A percentile compares a stretch with the other conserved stretches of the same genome.
These are phyloP conservation scores for Ceratobasidium papillatum DNA, from an alignment of 1,284 basidiomycete species.

Conservation along the genomic window DNA sequence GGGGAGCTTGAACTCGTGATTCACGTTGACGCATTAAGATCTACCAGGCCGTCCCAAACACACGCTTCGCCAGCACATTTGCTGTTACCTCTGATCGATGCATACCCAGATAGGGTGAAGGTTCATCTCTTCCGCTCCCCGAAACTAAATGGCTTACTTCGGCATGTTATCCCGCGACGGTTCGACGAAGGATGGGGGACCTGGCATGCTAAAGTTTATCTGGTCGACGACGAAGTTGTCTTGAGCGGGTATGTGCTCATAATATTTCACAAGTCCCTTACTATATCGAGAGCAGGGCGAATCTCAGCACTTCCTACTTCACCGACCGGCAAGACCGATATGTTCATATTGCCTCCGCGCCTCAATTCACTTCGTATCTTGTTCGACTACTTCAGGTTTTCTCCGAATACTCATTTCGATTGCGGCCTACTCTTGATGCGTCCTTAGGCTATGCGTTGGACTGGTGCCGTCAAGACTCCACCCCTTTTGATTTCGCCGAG, in stretches of 20 bases:
- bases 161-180: slow-evolving; percentile 83
- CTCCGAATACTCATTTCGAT: slow-evolving; percentile 76
- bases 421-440: slow-evolving; percentile 56
- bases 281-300: slow-evolving; percentile 70
- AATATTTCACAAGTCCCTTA: slow-evolving; percentile 28
- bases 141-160: slow-evolving; percentile 76
- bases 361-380: slow-evolving; percentile 81
- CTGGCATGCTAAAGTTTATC: slow-evolving; percentile 98
- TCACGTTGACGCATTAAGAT: slow-evolving; percentile 89
- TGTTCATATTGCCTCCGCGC: slow-evolving; percentile 73
- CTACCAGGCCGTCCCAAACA: slow-evolving; percentile 71
- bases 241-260: slow-evolving; percentile 81
- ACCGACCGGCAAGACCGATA: slow-evolving; percentile 96
- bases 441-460: slow-evolving; percentile 32
- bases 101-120: slow-evolving; percentile 79
- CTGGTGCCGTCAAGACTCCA: slow-evolving; percentile 18
- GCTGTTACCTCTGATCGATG: slow-evolving; percentile 73
- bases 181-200: slow-evolving; percentile 99
- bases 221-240: slow-evolving; percentile 90
- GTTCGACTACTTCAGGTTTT: slow-evolving; percentile 77
- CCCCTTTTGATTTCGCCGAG: slow-evolving; percentile 2
- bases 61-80: slow-evolving; percentile 71
- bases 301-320: slow-evolving; percentile 94
- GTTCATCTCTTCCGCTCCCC: slow-evolving; percentile 88
- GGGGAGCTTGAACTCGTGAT: slow-evolving; percentile 74